A percentile compares a stretch with the other conserved stretches of the same genome.
Conservation (phyloP, 2,329 filamentous ascomycete genomes). For the Phialocephala subalpina region DNA sequence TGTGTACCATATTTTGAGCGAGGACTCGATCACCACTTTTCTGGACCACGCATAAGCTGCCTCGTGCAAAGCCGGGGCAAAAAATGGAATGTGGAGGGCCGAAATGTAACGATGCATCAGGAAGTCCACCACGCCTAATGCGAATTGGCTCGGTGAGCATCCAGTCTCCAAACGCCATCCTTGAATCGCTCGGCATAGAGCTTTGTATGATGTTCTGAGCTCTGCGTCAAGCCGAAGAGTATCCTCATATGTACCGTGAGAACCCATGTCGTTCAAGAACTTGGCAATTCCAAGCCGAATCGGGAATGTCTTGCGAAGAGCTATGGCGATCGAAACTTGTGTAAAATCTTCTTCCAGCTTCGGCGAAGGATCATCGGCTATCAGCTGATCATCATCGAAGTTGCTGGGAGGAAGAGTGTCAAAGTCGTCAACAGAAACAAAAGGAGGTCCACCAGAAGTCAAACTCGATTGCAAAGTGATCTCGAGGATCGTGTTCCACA, state of each 20-base stretch:
- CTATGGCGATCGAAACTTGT: conserved; percentile 50
- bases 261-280: conserved; percentile 53
- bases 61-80: conserved; percentile 49
- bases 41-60: conserved; percentile 59
- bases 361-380: conserved; percentile 41
- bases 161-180: conserved; percentile 22
- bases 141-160: conserved; percentile 46
- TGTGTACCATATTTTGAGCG: conserved; percentile 55
- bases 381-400: conserved; percentile 58
- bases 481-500: conserved; percentile 63
- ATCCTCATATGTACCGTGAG: conserved; percentile 51
- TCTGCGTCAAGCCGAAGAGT: conserved; percentile 53
- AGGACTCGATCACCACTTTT: conserved; percentile 55
- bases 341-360: conserved; percentile 49
- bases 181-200: conserved; percentile 47
- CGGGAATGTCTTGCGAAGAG: conserved; percentile 52
- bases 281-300: conserved; percentile 52
- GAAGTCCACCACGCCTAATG: conserved; percentile 56
- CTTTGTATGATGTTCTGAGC: conserved; percentile 53
- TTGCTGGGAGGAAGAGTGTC: conserved; percentile 58
- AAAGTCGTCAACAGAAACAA: conserved; percentile 54
- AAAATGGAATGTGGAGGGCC: conserved; percentile 63
- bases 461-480: conserved; percentile 55
- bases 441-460: conserved; percentile 53
- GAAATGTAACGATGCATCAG: conserved; percentile 62